Evolutionary conservation across 2,329 filamentous ascomycete genomes (phyloP).

Genomic region (Hymenoscyphus fructigenus): DNA sequence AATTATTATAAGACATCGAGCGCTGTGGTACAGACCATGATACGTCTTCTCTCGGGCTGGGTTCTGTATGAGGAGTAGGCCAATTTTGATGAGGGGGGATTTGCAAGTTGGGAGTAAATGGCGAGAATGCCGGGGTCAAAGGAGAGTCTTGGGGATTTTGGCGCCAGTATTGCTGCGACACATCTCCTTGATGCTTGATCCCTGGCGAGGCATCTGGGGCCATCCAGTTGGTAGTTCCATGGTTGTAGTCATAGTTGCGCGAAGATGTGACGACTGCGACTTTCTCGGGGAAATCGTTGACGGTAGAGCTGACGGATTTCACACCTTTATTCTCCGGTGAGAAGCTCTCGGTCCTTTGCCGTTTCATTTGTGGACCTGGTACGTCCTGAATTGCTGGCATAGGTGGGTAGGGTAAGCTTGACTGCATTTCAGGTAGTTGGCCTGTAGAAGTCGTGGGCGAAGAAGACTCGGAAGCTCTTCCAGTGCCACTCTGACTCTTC

Average conservation of each 20-base stretch:
- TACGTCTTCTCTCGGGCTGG: conserved; percentile 32
- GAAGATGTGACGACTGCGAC: conserved; percentile 30
- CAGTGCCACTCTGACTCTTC: conserved; percentile 39
- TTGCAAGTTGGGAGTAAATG: conserved; percentile 45
- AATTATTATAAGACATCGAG: conserved; percentile 37
- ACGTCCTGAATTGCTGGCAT: conserved; percentile 48
- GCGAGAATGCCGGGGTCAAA: conserved; percentile 50
- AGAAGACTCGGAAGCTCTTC: conserved; percentile 45
- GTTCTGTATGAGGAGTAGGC: conserved; percentile 30
- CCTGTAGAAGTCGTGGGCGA: conserved; percentile 48
- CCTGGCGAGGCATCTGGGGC: conserved; percentile 31
- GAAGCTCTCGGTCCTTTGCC: conserved; percentile 37
- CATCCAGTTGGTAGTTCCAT: conserved; percentile 34
- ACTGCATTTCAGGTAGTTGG: conserved; percentile 43
- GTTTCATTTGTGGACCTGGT: conserved; percentile 44
- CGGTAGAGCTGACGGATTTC: conserved; percentile 13
- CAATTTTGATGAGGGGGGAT: conserved; percentile 33
- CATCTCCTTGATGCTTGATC: conserved; percentile 43
- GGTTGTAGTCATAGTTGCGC: conserved; percentile 33
- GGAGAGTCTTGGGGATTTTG: conserved; percentile 51
- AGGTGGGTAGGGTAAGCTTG: conserved; percentile 44
- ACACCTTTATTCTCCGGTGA: conserved; percentile 37
- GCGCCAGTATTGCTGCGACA: conserved; percentile 47
- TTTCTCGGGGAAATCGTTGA: conserved; percentile 23
- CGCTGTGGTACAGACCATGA: conserved; percentile 36